Evolutionary conservation across 202 grass and related monocot species (phyloP).

Genomic region (Panicum virgatum): DNA sequence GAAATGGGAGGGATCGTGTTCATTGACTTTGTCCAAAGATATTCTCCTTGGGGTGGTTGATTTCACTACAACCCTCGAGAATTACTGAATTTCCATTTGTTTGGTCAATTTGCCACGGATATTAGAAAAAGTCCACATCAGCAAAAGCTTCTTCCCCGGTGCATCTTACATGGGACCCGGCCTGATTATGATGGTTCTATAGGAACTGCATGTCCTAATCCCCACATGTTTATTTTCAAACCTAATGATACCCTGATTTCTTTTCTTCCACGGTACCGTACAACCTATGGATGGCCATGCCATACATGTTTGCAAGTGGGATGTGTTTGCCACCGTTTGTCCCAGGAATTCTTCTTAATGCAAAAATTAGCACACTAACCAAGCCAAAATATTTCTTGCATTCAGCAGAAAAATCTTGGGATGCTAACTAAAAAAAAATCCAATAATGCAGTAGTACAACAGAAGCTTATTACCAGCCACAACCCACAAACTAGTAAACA

Average conservation of each 20-base stretch:
- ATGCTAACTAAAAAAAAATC: not conserved
- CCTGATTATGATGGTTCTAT: slow-evolving; percentile 23
- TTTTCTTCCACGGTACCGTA: not conserved
- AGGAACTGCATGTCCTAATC: not conserved
- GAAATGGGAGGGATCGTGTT: slow-evolving; percentile 25
- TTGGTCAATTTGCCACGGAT: not conserved
- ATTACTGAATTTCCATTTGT: not conserved
- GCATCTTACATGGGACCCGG: not conserved
- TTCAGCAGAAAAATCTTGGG: no score
- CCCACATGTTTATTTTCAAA: slow-evolving; percentile 20
- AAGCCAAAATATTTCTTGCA: not conserved
- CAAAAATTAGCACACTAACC: not conserved
- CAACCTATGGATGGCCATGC: not conserved
- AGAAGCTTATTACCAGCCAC: not conserved
- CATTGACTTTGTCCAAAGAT: slow-evolving; percentile 50
- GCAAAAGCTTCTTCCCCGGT: not conserved
- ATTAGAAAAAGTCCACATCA: slow-evolving; percentile 22
- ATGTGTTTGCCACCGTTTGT: not conserved
- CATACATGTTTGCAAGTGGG: not conserved
- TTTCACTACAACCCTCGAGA: not conserved
- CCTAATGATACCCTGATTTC: not conserved
- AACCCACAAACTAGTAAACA: not conserved
- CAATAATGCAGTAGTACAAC: not conserved
- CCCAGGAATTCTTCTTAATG: not conserved
- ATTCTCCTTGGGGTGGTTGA: not conserved